Conservation (phyloP, 208 protist species). For the Crithidia brevicula region DNA sequence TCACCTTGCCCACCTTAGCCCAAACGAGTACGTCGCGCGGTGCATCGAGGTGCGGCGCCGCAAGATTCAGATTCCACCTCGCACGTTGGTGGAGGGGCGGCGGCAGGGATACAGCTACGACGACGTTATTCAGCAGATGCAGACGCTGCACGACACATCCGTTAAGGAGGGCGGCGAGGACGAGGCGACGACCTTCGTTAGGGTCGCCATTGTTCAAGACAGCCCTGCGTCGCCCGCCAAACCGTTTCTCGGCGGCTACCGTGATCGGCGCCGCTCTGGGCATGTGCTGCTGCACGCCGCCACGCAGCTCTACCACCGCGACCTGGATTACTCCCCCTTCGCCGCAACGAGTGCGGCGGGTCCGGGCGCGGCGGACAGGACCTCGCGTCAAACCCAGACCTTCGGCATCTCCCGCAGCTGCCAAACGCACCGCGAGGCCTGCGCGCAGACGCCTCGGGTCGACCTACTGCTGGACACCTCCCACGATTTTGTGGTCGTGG, state of each 20-base stretch:
- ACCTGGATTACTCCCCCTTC: conserved; percentile 71
- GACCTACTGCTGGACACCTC: conserved; percentile 68
- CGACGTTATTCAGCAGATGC: conserved; percentile 55
- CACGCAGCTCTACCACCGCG: conserved; percentile 88
- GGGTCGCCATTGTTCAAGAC: conserved; percentile 47
- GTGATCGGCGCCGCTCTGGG: conserved; percentile 65
- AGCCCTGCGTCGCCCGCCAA: conserved; percentile 35
- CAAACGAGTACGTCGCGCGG: conserved; percentile 47
- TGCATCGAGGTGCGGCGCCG: conserved; percentile 59
- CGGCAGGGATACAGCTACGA: conserved; percentile 68
- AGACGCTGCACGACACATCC: conserved; percentile 22
- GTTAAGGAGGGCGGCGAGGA: conserved; percentile 10
- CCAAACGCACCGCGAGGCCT: conserved; percentile 92
- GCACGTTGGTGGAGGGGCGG: conserved; percentile 58
- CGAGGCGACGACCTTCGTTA: conserved; percentile 16
- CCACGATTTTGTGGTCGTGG: conserved; percentile 72
- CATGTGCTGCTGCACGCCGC: conserved; percentile 89
- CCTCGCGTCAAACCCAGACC: conserved; percentile 93
- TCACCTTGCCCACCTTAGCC: conserved; percentile 53
- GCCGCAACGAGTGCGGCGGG: conserved; percentile 5
- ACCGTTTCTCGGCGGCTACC: conserved; percentile 94
- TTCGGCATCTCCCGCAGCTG: conserved; percentile 82
- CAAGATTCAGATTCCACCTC: conserved; percentile 46
- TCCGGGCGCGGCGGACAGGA: conserved; percentile 16
- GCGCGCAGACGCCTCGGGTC: conserved; percentile 88